These are phyloP conservation scores for Olyra latifolia DNA, from an alignment of 176 grass and related monocot species.

Conservation along the genomic window DNA sequence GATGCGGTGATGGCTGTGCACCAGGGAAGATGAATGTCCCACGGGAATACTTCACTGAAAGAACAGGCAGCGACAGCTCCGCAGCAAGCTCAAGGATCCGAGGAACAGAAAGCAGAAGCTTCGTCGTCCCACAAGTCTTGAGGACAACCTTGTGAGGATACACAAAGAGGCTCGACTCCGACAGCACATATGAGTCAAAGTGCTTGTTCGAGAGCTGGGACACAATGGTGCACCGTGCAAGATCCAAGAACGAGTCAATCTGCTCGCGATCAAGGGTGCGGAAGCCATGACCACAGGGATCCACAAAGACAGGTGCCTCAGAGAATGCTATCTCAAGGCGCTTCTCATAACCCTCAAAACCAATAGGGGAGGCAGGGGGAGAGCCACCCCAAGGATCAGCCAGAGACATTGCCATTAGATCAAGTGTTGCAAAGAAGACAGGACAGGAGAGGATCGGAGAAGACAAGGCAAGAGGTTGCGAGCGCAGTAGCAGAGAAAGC, in stretches of 20 bases:
- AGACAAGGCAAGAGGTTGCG: constrained; percentile 31
- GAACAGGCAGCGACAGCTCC: constrained; percentile 56
- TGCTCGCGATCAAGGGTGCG: constrained; percentile 60
- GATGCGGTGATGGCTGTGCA: constrained; percentile 69
- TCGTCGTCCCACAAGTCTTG: constrained; percentile 92
- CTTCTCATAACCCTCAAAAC: constrained; percentile 96
- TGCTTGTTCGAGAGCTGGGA: constrained; percentile 76
- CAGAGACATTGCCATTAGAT: constrained; percentile 45
- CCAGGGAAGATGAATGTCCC: constrained; percentile 86
- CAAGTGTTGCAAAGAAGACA: constrained; percentile 33
- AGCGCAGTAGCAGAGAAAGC: constrained; percentile 46
- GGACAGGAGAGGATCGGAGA: constrained; percentile 19
- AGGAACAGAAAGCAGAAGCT: constrained; percentile 73
- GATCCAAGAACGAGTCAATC: constrained; percentile 75
- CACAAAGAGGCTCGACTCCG: constrained; percentile 87
- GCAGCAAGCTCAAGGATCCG: constrained; percentile 76
- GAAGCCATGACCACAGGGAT: constrained; percentile 62
- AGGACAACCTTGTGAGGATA: constrained; percentile 82
- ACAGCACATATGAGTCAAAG: constrained; percentile 85
- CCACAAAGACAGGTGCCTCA: constrained; percentile 63
- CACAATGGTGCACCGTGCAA: constrained; percentile 82
- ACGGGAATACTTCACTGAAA: constrained; percentile 78
- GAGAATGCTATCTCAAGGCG: constrained; percentile 86
- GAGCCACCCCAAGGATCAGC: constrained; percentile 40
- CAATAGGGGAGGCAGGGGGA: constrained; percentile 61